Evolutionary conservation across 208 protist genomes (phyloP), one percentile per base, ranked within the genome.

Genomic region (Novymonas esmeraldas): DNA sequence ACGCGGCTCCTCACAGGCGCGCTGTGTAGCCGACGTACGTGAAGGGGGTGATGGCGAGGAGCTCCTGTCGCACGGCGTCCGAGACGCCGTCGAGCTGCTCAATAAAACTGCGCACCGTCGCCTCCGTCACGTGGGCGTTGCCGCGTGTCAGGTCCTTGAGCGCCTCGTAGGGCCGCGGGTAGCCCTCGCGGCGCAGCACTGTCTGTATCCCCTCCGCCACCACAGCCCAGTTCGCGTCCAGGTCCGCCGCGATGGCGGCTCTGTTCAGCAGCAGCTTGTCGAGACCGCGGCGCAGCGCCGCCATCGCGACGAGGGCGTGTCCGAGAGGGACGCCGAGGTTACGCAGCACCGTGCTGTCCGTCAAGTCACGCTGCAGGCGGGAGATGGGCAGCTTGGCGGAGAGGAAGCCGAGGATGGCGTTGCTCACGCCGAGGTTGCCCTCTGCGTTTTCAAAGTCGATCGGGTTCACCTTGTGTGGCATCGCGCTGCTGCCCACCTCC

Each of bases 371-470:
- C 85, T 99, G 97, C 24, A 98, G 85, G 5, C 97, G 88, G 2
- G 93, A 98, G 62, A 99, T 85, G 26, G 97, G 97, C 33, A 99
- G 78, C 72, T 99, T 99, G 1, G 72, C 72, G 10, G 89, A 64
- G 20, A 99, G 69, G 69, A 98, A 98, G n/a, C 96, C 85, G n/a
- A 98, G 82, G 42, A 98, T 48, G 2, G 96, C 92, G 64, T 98
- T 98, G 58, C 93, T 96, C 20, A 98, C 70, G 36, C 88, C 92
- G 9, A 98, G 79, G 72, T 99, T 99, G 34, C 97, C 97, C 75
- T 99, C 97, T 0, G 96, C 95, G 67, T 99, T 99, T 66, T 99
- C 97, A 86, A 99, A 99, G 82, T 99, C 97, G 61, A 99, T 98
- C 34, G 97, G 97, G 79, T 99, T 99, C 50, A 98, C 94, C 81